phyloP scores from a whole-genome alignment of 2,329 filamentous ascomycete genomes.

The Colletotrichum destructivum region DNA sequence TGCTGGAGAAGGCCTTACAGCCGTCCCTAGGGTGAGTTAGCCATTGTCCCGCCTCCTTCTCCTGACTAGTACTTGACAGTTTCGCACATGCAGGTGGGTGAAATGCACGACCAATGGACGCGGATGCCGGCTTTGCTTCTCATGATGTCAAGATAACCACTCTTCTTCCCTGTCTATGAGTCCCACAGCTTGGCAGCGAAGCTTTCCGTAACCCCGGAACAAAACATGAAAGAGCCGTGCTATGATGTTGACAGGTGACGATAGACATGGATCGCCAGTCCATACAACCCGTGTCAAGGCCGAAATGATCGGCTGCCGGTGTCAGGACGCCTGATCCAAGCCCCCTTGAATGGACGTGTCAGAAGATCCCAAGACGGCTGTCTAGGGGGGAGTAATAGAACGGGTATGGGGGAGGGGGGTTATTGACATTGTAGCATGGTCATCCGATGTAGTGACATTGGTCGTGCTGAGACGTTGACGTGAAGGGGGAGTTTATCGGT shows the following conservation, averaged over 20 bases:
- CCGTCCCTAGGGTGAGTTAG: neutral
- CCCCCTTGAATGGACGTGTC: constrained; percentile 16
- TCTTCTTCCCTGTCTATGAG: constrained; percentile 19
- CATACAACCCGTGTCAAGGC: constrained; percentile 26
- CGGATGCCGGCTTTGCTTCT: constrained; percentile 15
- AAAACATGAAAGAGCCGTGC: constrained; percentile 10
- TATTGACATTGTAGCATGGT: constrained; percentile 9
- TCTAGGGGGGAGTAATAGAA: constrained; percentile 5
- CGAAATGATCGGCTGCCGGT: constrained; percentile 36
- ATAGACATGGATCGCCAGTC: constrained; percentile 31
- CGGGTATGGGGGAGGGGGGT: neutral
- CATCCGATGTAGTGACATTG: constrained; percentile 36
- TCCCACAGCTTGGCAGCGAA: constrained; percentile 25
- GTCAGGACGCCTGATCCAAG: constrained; percentile 24
- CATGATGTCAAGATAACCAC: constrained; percentile 23
- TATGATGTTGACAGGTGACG: constrained; percentile 24
- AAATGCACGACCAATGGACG: constrained; percentile 9
- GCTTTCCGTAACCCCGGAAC: constrained; percentile 2
- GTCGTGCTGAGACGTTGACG: constrained; percentile 38
- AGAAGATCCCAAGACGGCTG: constrained; percentile 10
- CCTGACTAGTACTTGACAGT: constrained; percentile 9
- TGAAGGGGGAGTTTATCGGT: constrained; percentile 28
- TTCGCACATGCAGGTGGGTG: constrained; percentile 20
- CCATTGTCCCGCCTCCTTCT: neutral
- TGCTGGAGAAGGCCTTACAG: constrained; percentile 16